Base-by-base conservation (phyloP, 352 stramenopile genomes). In the Globisporangium recalcitrans region DNA sequence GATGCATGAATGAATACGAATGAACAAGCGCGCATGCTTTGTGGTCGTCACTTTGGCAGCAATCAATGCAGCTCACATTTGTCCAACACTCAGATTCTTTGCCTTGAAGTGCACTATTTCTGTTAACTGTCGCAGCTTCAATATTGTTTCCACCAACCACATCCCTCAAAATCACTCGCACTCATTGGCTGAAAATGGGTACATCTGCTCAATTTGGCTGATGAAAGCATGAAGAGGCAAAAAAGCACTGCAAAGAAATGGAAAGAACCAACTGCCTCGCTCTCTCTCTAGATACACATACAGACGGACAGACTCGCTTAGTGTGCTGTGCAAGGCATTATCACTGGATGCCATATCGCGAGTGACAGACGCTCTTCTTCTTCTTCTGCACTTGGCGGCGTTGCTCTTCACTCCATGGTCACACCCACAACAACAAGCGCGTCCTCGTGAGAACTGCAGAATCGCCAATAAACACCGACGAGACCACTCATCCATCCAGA, bases 101-200 rank as follows among this genome's bases (percentile, higher is more conserved):
- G n/a, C n/a, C n/a, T n/a, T n/a, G n/a, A n/a, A n/a, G n/a, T 42
- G 36, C 36, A 14, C 16, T 44, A 14, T 44, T 42, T 44, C 36
- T 44, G 36, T 52, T 36, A 36, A 14, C 19, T 36, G 4, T 36
- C 26, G 27, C 49, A 62, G 42, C 57, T 54, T 62, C 42, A 62
- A 62, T 6, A 16, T 51, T 32, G 64, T 73, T 59, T 72, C 58
- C 5, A 42, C 59, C 22, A 42, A 38, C 32, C 29, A 40, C 3
- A 31, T 7, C 10, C 11, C 9, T n/a, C 24, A 19, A 62, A 42
- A 51, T 16, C 6, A 11, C 26, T 32, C 10, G 1, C 14, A 13
- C 27, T 31, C 9, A 65, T 46, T 55, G 42, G 19, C 26, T 58
- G 34, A 36, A 58, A 59, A 49, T 46, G 6, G 6, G 11, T 7